Evolutionary conservation across 495 filamentous ascomycete species (phyloP).

Genomic region (Penicillium malachiteum): DNA sequence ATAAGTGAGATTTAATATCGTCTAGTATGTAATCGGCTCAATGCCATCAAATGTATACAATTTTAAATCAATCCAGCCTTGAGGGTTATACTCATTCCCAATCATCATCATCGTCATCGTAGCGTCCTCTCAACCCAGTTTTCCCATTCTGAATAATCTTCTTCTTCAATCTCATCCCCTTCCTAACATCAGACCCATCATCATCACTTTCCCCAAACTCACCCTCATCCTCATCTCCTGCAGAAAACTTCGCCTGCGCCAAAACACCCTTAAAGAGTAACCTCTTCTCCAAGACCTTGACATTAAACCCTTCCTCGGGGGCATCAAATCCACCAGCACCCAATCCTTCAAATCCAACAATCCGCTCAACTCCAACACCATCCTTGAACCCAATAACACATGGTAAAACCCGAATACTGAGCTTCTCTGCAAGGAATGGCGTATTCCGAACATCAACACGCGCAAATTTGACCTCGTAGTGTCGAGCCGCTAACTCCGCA

Average conservation of each 20-base stretch:
- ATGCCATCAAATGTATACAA: not conserved
- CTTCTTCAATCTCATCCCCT: conserved; percentile 27
- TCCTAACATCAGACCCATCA: conserved; percentile 14
- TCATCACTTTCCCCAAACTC: conserved; percentile 34
- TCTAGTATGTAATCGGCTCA: not conserved
- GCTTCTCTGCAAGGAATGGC: conserved; percentile 68
- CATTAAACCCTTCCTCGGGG: conserved; percentile 58
- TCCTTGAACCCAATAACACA: conserved; percentile 74
- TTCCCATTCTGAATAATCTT: conserved; percentile 53
- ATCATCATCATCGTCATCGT: conserved; percentile 59
- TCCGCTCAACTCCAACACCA: conserved; percentile 63
- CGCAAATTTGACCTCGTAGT: conserved; percentile 69
- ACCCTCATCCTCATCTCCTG: conserved; percentile 39
- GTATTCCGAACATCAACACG: conserved; percentile 70
- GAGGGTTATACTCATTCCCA: conserved; percentile 55
- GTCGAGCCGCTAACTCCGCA: conserved; percentile 57
- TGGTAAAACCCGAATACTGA: conserved; percentile 68
- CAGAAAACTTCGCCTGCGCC: conserved; percentile 50
- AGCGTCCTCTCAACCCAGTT: conserved; percentile 14
- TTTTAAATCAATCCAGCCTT: not conserved
- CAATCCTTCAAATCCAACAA: conserved; percentile 75
- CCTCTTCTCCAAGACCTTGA: conserved; percentile 61
- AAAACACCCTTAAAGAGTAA: conserved; percentile 60
- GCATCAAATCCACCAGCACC: conserved; percentile 55
- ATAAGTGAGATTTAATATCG: not conserved